Evolutionary conservation across 352 stramenopile species (phyloP), one percentile per base, ranked within the genome.

Genomic region (Pythium monospermum): DNA sequence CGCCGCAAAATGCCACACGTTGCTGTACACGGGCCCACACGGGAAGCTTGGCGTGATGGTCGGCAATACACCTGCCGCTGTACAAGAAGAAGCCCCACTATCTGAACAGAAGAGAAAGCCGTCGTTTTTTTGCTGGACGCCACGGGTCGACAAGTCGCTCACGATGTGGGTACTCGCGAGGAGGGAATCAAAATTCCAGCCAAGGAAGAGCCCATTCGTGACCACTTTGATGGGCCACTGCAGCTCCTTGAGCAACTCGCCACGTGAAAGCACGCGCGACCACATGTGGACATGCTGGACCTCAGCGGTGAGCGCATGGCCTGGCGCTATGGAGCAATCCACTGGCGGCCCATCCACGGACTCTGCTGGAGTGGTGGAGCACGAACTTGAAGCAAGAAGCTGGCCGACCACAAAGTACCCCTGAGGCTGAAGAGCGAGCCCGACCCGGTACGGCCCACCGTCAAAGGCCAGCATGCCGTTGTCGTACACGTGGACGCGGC

Each of bases 391-490:
- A 25, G 57, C 54, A 16, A 73, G 59, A 13, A 91, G 44, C 15
- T 75, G 64, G 0, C 79, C 79, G 26, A 80, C 46, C 1, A 85
- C 50, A 19, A 87, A 61, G 8, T 73, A 57, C 0, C 79, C 76
- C 32, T 53, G 57, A 4, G 58, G 21, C 1, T 47, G 19, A 0
- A 88, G 47, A 1, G 39, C 42, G 21, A 66, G 46, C 4, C 65
- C 64, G 19, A 66, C 49, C 39, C 70, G 70, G 39, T 84, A 91
- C 6, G 76, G 77, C 0, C 76, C 79, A 8, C 79, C 79, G 19
- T 85, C 73, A 28, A 88, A 91, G 6, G 44, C 72, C 5, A 76
- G 66, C 71, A 88, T 83, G 1, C 70, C 79, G 27, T 90, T 87
- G 69, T 87, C 75, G 25, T 71, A 85, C 6, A 90, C 26, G 4